These are phyloP conservation scores for Vaccinium macrocarpon DNA, from an alignment of 148 eudicot genomes.

Conservation along the genomic window DNA sequence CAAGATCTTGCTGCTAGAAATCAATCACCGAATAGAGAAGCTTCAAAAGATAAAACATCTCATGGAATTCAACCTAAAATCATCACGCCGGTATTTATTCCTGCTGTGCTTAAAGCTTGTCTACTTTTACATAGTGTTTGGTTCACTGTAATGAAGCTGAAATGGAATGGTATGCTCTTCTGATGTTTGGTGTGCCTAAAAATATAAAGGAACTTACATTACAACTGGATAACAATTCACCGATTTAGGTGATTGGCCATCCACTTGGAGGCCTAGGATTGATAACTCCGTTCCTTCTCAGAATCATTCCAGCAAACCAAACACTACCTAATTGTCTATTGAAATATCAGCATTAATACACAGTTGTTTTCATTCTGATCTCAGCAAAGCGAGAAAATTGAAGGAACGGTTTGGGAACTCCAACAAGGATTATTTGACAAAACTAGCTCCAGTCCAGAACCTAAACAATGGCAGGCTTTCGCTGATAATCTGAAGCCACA, in stretches of 20 bases:
- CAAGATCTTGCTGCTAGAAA: conserved; percentile 62
- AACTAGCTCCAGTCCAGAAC: conserved; percentile 42
- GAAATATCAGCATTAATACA: background rate
- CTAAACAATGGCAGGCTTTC: conserved; percentile 75
- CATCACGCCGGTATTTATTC: conserved; percentile 48
- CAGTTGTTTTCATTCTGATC: background rate
- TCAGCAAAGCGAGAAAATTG: conserved; percentile 41
- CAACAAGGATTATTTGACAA: conserved; percentile 49
- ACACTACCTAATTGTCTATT: background rate
- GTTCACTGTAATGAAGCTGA: background rate
- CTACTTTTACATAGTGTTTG: background rate
- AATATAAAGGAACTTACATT: background rate
- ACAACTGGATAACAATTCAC: background rate
- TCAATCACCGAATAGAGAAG: conserved; percentile 55
- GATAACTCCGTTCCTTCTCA: background rate
- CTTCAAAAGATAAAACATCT: conserved; percentile 31
- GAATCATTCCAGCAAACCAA: background rate
- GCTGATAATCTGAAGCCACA: conserved; percentile 44
- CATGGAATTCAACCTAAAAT: conserved; percentile 41
- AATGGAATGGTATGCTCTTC: background rate
- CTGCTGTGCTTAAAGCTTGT: background rate
- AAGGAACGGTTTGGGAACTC: conserved; percentile 59
- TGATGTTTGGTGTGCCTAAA: background rate
- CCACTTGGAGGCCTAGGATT: background rate
- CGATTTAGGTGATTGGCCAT: background rate